A percentile compares a stretch with the other conserved stretches of the same genome.
phyloP scores from a whole-genome alignment of 768 basidiomycete species.

The Gloeostereum incarnatum region DNA sequence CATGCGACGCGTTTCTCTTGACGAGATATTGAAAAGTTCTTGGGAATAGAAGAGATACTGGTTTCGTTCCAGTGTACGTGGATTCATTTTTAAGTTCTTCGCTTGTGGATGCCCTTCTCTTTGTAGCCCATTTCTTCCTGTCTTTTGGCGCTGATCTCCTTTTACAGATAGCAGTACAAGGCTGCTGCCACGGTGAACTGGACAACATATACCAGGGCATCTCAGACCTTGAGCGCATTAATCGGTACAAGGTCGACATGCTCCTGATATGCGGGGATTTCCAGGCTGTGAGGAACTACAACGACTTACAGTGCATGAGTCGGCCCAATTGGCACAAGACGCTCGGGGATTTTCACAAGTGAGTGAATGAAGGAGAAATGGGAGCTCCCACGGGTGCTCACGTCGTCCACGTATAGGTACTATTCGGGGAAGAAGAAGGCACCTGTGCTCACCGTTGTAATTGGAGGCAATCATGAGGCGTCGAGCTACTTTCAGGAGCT shows the following conservation, averaged over 20 bases:
- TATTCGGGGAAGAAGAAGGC: constrained; percentile 79
- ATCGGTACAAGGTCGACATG: constrained; percentile 67
- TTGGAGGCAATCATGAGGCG: constrained; percentile 97
- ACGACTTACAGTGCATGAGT: constrained; percentile 85
- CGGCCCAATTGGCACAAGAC: constrained; percentile 83
- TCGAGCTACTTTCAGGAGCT: constrained; percentile 96
- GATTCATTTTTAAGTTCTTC: too few species aligned
- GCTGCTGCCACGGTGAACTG: constrained; percentile 93
- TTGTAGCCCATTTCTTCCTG: too few species aligned
- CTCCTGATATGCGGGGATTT: constrained; percentile 96
- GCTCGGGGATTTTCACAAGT: constrained; percentile 81
- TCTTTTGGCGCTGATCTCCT: too few species aligned
- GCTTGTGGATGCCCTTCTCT: too few species aligned
- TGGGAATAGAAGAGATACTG: too few species aligned
- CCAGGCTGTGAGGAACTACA: constrained; percentile 78
- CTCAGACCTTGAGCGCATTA: constrained; percentile 43
- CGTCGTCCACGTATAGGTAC: constrained; percentile 50
- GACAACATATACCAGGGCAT: constrained; percentile 79
- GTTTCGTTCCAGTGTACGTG: too few species aligned
- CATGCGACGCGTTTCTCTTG: too few species aligned
- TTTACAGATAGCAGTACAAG: constrained; percentile 81
- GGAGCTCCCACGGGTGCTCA: background rate
- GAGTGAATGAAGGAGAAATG: too few species aligned
- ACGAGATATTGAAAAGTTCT: too few species aligned
- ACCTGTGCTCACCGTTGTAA: constrained; percentile 83